Percentiles rank a stretch among this genome's conserved stretches.
phyloP scores from a whole-genome alignment of 2,329 filamentous ascomycete genomes.

The Talaromyces sp. region DNA sequence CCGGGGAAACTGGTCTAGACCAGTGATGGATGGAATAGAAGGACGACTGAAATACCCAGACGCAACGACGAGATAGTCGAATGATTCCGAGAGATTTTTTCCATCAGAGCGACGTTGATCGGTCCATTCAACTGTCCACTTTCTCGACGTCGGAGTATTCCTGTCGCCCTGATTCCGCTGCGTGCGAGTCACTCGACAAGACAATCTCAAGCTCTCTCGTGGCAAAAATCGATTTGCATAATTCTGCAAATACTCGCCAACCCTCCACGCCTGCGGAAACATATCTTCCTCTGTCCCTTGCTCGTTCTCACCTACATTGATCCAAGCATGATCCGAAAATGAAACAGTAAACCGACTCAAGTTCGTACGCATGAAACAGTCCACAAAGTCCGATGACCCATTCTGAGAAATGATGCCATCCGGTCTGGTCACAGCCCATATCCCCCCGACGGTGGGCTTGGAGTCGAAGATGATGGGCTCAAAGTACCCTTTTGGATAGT shows the following conservation, averaged over 20 bases:
- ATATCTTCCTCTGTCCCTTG: slow-evolving; percentile 47
- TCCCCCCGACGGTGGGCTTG: slow-evolving; percentile 65
- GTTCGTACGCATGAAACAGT: slow-evolving; percentile 61
- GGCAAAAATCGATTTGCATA: slow-evolving; percentile 62
- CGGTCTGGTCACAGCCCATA: slow-evolving; percentile 63
- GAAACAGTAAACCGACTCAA: slow-evolving; percentile 72
- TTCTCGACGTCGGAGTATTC: slow-evolving; percentile 27
- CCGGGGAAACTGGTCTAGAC: slow-evolving; percentile 27
- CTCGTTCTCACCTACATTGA: slow-evolving; percentile 29
- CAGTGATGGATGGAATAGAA: slow-evolving; percentile 50
- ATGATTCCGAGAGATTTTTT: slow-evolving; percentile 39
- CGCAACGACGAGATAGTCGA: slow-evolving; percentile 70
- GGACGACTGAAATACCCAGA: slow-evolving; percentile 74
- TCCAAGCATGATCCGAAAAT: slow-evolving; percentile 66
- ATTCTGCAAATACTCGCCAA: slow-evolving; percentile 67
- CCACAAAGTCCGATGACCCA: slow-evolving; percentile 43
- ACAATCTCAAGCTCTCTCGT: slow-evolving; percentile 49
- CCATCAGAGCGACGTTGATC: neutral
- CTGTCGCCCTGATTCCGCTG: slow-evolving; percentile 22
- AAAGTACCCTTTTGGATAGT: slow-evolving; percentile 56
- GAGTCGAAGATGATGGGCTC: slow-evolving; percentile 69
- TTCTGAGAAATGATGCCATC: slow-evolving; percentile 29
- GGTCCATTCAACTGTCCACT: slow-evolving; percentile 42
- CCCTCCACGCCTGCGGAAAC: slow-evolving; percentile 74
- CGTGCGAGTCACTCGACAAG: slow-evolving; percentile 42